Evolutionary conservation across 331 rosid species (phyloP).

Genomic region (Rosa hybrid): DNA sequence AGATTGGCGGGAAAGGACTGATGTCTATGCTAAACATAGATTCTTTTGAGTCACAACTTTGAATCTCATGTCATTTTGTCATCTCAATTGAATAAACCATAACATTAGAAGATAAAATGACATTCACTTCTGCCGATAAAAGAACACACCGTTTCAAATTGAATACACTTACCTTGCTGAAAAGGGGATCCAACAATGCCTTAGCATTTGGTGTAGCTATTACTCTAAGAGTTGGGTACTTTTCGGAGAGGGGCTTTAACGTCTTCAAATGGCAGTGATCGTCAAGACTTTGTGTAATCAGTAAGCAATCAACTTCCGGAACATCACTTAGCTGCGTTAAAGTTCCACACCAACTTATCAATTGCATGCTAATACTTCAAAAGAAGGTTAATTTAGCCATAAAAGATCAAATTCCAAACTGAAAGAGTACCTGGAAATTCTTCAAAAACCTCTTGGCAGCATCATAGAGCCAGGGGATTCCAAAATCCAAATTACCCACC

Average conservation of each 20-base stretch:
- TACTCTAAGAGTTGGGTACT: conserved; percentile 64
- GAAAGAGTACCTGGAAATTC: conserved; percentile 62
- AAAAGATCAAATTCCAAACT: conserved; percentile 4
- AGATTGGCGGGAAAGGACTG: no score
- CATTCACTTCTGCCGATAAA: no score
- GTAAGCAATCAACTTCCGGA: conserved; percentile 78
- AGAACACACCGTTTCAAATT: not conserved
- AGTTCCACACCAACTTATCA: conserved; percentile 31
- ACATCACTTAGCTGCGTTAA: conserved; percentile 82
- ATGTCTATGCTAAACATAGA: no score
- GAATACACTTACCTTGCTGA: conserved; percentile 60
- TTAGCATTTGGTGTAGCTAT: conserved; percentile 85
- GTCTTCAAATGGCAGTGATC: conserved; percentile 98
- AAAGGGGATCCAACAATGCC: conserved; percentile 75
- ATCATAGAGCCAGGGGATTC: conserved; percentile 92
- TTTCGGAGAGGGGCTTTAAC: conserved; percentile 65
- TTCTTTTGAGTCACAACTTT: not conserved
- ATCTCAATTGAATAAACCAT: no score
- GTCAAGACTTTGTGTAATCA: conserved; percentile 93
- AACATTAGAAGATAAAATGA: no score
- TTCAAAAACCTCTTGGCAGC: conserved; percentile 78
- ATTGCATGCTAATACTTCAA: conserved; percentile 3
- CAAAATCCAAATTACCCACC: conserved; percentile 97
- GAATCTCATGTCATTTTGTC: no score
- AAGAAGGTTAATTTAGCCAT: conserved; percentile 4